Percentiles rank a stretch among this genome's conserved stretches.
Evolutionary conservation across 2,329 filamentous ascomycete species (phyloP).

Genomic region (Sporothrix pseudoabietina): DNA sequence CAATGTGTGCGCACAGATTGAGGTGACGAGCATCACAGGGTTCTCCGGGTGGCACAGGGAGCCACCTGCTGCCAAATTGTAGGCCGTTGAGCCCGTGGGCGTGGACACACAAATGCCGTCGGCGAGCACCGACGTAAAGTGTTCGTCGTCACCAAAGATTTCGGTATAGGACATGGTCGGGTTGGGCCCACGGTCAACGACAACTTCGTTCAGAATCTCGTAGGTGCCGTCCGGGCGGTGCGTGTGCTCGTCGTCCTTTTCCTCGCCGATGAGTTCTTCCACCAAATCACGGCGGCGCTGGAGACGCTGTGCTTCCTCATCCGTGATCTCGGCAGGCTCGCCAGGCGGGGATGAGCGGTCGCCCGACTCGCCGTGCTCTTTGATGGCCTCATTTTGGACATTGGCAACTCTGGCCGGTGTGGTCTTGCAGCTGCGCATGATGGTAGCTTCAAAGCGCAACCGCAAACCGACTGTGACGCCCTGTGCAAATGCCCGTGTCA

Average conservation of each 20-base stretch:
- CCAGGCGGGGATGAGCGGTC: background rate
- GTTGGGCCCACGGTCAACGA: constrained; percentile 91
- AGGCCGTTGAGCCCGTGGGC: constrained; percentile 91
- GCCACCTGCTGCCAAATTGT: constrained; percentile 93
- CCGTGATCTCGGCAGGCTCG: constrained; percentile 25
- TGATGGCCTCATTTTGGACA: background rate
- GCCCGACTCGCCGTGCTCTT: background rate
- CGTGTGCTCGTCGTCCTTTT: constrained; percentile 79
- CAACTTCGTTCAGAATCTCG: constrained; percentile 95
- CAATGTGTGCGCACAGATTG: constrained; percentile 92
- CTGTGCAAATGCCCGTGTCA: constrained; percentile 72
- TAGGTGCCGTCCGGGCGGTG: constrained; percentile 82
- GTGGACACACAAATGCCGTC: constrained; percentile 94
- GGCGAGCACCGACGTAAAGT: constrained; percentile 90
- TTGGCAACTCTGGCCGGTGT: background rate
- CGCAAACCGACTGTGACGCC: constrained; percentile 88
- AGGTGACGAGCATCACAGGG: constrained; percentile 90
- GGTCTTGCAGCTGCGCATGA: constrained; percentile 73
- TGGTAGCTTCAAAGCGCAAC: constrained; percentile 86
- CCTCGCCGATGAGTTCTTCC: constrained; percentile 86
- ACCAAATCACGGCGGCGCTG: constrained; percentile 65
- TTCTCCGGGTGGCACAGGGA: constrained; percentile 95
- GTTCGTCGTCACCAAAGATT: constrained; percentile 91
- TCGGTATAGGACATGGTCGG: constrained; percentile 92
- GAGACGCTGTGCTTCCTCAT: constrained; percentile 43